Evolutionary conservation across 2,329 filamentous ascomycete genomes (phyloP).

Genomic region (Fusarium praegraminearum): DNA sequence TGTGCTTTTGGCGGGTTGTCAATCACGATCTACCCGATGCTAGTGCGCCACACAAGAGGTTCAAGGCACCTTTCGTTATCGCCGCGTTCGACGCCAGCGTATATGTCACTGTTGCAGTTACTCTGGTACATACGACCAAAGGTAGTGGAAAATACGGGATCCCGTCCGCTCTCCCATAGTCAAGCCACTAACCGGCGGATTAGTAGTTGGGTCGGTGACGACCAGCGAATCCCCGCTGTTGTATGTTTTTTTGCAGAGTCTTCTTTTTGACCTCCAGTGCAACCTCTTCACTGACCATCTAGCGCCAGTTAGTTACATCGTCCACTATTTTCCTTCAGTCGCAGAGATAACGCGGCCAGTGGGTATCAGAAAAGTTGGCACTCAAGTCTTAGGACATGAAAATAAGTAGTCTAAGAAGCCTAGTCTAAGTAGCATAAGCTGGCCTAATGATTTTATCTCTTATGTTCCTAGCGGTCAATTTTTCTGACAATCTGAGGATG

Average conservation of each 20-base stretch:
- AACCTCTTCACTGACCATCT: not conserved
- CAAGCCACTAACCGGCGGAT: slow-evolving; percentile 9
- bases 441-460: no score
- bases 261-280: not conserved
- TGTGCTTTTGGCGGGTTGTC: no score
- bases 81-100: rapidly evolving
- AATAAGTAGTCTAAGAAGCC: no score
- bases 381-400: no score
- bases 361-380: no score
- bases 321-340: not conserved
- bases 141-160: slow-evolving; percentile 16
- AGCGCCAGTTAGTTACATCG: not conserved
- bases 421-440: no score
- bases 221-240: slow-evolving; percentile 13
- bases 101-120: no score
- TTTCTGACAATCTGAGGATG: no score
- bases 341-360: not conserved
- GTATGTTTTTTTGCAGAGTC: not conserved
- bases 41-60: no score
- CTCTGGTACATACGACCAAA: not conserved
- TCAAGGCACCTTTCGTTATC: no score
- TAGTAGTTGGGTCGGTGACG: slow-evolving; percentile 9
- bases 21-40: no score
- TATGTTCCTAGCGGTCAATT: no score
- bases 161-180: slow-evolving; percentile 13